These are phyloP conservation scores for Agastache rugosa DNA, from an alignment of 257 asterid species.

Conservation along the genomic window DNA sequence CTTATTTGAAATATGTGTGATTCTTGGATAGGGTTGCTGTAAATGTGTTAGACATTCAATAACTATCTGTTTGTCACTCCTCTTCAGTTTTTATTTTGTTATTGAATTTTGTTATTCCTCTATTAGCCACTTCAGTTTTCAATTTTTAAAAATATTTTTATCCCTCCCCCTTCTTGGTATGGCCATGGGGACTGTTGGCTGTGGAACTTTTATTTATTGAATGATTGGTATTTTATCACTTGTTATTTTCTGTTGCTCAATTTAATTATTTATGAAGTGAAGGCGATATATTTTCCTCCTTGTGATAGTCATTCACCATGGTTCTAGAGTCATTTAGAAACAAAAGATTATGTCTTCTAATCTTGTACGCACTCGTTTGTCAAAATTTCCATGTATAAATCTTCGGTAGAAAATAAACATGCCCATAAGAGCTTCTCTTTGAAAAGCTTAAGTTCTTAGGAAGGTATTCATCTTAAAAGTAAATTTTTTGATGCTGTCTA, in stretches of 20 bases:
- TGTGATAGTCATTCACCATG: background rate
- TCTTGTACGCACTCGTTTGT: background rate
- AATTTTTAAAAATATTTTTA: background rate
- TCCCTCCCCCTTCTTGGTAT: constrained; percentile 3
- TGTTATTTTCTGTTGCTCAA: background rate
- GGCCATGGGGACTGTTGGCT: constrained; percentile 21
- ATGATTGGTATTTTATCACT: constrained; percentile 5
- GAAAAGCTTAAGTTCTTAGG: background rate
- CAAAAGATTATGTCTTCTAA: background rate
- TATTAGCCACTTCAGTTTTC: background rate
- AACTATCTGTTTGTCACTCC: background rate
- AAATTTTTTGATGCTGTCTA: constrained; percentile 1
- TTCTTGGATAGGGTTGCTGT: constrained; percentile 9
- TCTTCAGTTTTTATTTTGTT: background rate
- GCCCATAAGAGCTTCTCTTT: background rate
- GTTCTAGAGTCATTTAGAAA: background rate
- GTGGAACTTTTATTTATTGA: background rate
- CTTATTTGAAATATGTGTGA: background rate
- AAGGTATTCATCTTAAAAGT: background rate
- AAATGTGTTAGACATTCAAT: constrained; percentile 23
- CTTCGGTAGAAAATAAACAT: background rate
- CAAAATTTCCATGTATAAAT: background rate
- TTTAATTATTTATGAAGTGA: background rate
- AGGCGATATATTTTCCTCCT: background rate
- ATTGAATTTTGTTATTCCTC: constrained; percentile 9